Evolutionary conservation across 768 basidiomycete species (phyloP), one percentile per base, ranked within the genome.

Genomic region (Suillus cothurnatus): DNA sequence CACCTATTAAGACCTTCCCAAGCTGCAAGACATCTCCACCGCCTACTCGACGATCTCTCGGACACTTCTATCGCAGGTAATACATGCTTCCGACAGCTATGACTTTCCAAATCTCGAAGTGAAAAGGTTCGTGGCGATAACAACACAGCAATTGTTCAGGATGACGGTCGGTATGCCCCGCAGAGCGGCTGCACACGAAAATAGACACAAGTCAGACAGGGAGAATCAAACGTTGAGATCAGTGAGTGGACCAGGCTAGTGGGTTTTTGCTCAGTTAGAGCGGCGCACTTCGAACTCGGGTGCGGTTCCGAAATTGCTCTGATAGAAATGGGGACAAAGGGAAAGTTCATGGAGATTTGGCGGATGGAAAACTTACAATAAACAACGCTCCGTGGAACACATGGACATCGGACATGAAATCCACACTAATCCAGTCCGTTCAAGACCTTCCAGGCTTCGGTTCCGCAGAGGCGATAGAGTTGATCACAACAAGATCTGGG

Each of bases 331-430:
- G 58, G 19, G 57, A 38, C 12, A 58, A 50, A 15, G 49, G 15
- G 50, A 52, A 52, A 28, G 38, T 58, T 39, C 9, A 11, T 39
- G 36, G 36, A 28, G 57, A 39, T 21, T 58, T 58, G 26, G 38
- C 23, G 38, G 38, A 59, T 28, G 9, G 38, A 28, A 28, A 28
- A 59, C 38, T 41, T 21, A 21, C 26, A 41, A 41, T 39, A 26
- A 26, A 14, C 58, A 59, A 28, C 2, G 28, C 39, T 39, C 38
- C 39, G 39, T 43, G 58, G 38, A 43, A 17, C 36, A 23, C 38
- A 59, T 26, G 58, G 28, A 59, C 23, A 28, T 43, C 36, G 58
- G 39, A 26, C 58, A 41, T 59, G 58, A 59, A 59, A 17, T 28
- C 3, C 12, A 41, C 26, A 28, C 19, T 36, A 41, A 21, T 31